Percentiles rank a stretch among this genome's conserved stretches.
Conservation (phyloP, 2,329 filamentous ascomycete species). For the Fusarium pininemorale region DNA sequence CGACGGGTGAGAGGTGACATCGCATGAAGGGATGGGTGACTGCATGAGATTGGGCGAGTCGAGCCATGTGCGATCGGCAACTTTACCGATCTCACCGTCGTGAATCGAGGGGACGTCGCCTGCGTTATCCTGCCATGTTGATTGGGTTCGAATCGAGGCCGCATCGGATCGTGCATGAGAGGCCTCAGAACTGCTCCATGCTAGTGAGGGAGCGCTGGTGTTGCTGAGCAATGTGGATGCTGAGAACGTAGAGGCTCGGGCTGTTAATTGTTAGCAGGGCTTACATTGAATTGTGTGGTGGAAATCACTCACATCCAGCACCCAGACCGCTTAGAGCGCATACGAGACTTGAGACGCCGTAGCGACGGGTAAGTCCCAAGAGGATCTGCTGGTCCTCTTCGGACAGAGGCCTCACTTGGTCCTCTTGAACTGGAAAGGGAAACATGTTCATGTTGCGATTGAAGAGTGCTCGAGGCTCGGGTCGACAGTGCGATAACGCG, state of each 20-base stretch:
- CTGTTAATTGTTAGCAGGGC: slow-evolving; percentile 39
- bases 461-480: slow-evolving; percentile 13
- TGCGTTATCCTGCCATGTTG: slow-evolving; percentile 49
- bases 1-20: slow-evolving; percentile 50
- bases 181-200: slow-evolving; percentile 54
- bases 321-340: slow-evolving; percentile 50
- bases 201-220: slow-evolving; percentile 52
- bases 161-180: slow-evolving; percentile 52
- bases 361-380: slow-evolving; percentile 49
- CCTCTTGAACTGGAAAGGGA: slow-evolving; percentile 47
- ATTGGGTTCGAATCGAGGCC: slow-evolving; percentile 52
- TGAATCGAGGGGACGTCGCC: slow-evolving; percentile 48
- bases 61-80: slow-evolving; percentile 51
- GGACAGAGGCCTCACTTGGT: slow-evolving; percentile 48
- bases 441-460: slow-evolving; percentile 46
- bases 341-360: slow-evolving; percentile 51
- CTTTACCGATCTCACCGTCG: slow-evolving; percentile 48
- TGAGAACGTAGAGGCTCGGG: slow-evolving; percentile 53
- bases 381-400: slow-evolving; percentile 53
- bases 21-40: slow-evolving; percentile 46
- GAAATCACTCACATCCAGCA: slow-evolving; percentile 48
- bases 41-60: slow-evolving; percentile 51
- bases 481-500: slow-evolving; percentile 34
- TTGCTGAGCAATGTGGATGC: slow-evolving; percentile 53
- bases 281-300: background rate